Evolutionary conservation across 2,329 filamentous ascomycete species (phyloP).

Genomic region (Verticillium klebahnii): DNA sequence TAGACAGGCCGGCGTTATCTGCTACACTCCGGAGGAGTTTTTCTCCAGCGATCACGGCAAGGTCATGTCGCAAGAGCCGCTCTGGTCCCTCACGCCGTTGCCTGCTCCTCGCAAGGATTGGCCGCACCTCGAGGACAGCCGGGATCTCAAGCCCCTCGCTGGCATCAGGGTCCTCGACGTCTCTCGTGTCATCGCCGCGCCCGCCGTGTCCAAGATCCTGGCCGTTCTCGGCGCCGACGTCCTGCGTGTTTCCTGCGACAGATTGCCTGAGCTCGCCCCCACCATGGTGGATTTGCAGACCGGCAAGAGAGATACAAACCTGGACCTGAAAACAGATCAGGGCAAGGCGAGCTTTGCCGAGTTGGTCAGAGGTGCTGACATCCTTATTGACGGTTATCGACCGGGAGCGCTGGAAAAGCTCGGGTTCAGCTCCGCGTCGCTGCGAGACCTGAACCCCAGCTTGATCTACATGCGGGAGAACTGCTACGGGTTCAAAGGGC

Average conservation of each 20-base stretch:
- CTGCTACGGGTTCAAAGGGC: conserved; percentile 29
- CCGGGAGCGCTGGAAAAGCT: conserved; percentile 23
- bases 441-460: conserved; percentile 15
- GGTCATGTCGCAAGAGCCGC: conserved; percentile 17
- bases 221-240: conserved; percentile 28
- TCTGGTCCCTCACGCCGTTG: conserved; percentile 13
- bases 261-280: conserved; percentile 22
- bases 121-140: conserved; percentile 12
- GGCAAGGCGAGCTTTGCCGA: conserved; percentile 14
- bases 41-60: conserved; percentile 20
- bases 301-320: conserved; percentile 25
- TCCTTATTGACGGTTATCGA: conserved; percentile 29
- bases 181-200: conserved; percentile 27
- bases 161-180: conserved; percentile 27
- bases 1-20: conserved; percentile 25
- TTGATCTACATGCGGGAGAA: conserved; percentile 29
- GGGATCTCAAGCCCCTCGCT: conserved; percentile 20
- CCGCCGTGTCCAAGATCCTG: conserved; percentile 25
- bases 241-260: conserved; percentile 22
- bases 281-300: conserved; percentile 26
- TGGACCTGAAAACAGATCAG: conserved; percentile 23
- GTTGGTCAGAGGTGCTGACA: conserved; percentile 24
- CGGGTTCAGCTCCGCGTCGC: conserved; percentile 19
- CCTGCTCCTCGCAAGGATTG: conserved; percentile 8
- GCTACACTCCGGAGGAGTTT: conserved; percentile 26